These are phyloP conservation scores for Hortaea sp. DNA, from an alignment of 2,329 filamentous ascomycete species.

Conservation along the genomic window DNA sequence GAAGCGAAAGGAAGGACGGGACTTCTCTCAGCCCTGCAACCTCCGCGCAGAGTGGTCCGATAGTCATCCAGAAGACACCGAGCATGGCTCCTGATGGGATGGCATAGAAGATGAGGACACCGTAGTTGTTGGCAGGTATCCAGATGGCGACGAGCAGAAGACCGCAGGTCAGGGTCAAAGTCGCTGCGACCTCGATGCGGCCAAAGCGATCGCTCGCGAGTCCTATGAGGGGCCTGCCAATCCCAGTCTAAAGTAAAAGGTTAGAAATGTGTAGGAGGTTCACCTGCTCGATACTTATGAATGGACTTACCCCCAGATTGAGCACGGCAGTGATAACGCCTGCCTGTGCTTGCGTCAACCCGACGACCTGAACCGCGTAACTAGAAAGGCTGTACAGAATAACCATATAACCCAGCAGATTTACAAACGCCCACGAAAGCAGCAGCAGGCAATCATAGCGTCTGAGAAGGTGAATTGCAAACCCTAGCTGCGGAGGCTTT, in stretches of 20 bases:
- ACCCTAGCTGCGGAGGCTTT: constrained; percentile 22
- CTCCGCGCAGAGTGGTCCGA: constrained; percentile 32
- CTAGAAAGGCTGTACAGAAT: constrained; percentile 31
- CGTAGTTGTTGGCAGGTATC: constrained; percentile 36
- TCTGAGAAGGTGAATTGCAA: constrained; percentile 27
- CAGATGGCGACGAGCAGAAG: constrained; percentile 36
- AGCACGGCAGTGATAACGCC: constrained; percentile 33
- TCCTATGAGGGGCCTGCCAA: constrained; percentile 39
- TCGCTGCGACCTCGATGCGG: constrained; percentile 32
- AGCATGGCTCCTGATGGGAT: constrained; percentile 35
- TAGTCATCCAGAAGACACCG: constrained; percentile 41
- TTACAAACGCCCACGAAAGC: constrained; percentile 34
- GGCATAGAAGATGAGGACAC: constrained; percentile 34
- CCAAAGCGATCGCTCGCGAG: constrained; percentile 36
- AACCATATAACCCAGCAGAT: constrained; percentile 39
- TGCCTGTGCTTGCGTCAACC: constrained; percentile 30
- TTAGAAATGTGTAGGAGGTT: no score
- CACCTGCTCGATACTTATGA: no score
- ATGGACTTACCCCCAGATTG: constrained; percentile 30
- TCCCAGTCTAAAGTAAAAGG: constrained; percentile 20
- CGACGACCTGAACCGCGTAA: constrained; percentile 33
- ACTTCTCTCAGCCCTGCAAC: constrained; percentile 32
- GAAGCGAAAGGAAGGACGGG: constrained; percentile 30
- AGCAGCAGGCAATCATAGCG: constrained; percentile 28
- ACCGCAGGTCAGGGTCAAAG: constrained; percentile 30